phyloP scores from a whole-genome alignment of 768 basidiomycete species.

The Rhodotorula kratochvilovae region DNA sequence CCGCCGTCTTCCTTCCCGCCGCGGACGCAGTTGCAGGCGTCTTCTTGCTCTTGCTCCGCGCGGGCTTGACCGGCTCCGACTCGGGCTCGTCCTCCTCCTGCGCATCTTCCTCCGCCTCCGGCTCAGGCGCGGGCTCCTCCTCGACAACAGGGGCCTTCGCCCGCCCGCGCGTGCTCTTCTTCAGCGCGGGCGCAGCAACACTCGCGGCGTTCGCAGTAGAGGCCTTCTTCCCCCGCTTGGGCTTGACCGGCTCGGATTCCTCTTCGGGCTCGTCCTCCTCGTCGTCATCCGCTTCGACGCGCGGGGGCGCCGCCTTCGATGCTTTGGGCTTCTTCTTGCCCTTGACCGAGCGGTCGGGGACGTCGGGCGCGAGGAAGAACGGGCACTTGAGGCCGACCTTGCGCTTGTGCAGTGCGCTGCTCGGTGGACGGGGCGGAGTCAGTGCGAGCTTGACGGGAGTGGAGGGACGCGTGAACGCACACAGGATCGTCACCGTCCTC shows the following conservation, averaged over 20 bases:
- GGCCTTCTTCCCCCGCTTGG: slow-evolving; percentile 20
- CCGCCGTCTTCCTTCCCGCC: neutral
- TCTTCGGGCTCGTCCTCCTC: neutral
- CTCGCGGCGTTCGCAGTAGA: slow-evolving; percentile 8
- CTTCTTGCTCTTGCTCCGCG: neutral
- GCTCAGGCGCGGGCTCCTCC: neutral
- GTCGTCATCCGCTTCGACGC: neutral
- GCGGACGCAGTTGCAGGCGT: neutral
- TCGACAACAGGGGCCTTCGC: neutral
- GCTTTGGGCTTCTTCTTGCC: neutral
- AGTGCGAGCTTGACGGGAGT: no score
- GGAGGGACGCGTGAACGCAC: neutral
- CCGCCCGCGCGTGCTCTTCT: neutral
- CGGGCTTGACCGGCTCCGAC: neutral
- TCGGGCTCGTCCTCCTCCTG: neutral
- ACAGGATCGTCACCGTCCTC: slow-evolving; percentile 30
- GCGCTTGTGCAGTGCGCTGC: slow-evolving; percentile 15
- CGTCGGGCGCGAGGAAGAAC: slow-evolving; percentile 28
- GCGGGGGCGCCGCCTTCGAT: neutral
- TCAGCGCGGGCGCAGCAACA: neutral
- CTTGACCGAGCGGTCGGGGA: neutral
- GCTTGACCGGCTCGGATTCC: slow-evolving; percentile 1
- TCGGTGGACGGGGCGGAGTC: neutral
- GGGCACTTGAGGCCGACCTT: slow-evolving; percentile 30
- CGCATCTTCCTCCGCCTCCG: neutral